Conservation (phyloP, 768 basidiomycete species). For the Agaricus subrufescens region DNA sequence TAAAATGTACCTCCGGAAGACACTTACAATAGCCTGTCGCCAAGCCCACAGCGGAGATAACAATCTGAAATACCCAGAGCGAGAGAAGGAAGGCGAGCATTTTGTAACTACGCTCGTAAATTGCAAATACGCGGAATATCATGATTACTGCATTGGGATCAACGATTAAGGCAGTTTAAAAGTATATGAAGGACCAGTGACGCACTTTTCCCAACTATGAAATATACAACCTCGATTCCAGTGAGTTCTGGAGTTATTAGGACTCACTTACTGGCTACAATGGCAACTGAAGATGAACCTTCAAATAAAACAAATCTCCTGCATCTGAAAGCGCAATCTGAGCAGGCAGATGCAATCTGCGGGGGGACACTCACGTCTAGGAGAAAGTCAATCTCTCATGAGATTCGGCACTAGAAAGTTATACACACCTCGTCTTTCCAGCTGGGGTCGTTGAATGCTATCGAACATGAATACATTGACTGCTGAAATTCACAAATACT, state of each 20-base stretch:
- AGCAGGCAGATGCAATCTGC: too few relatives aligned
- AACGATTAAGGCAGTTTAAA: background rate
- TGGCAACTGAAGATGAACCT: conserved; percentile 20
- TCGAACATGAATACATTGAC: background rate
- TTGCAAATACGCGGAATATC: conserved; percentile 27
- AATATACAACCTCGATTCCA: background rate
- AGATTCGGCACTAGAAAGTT: background rate
- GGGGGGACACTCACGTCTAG: background rate
- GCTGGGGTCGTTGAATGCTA: conserved; percentile 20
- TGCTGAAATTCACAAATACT: background rate
- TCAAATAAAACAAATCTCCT: conserved; percentile 23
- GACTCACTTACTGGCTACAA: conserved; percentile 14
- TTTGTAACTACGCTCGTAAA: conserved; percentile 18
- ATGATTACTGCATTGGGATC: conserved; percentile 19
- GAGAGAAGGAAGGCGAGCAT: conserved; percentile 17
- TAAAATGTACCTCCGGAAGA: background rate
- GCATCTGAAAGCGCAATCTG: conserved; percentile 14
- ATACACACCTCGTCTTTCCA: conserved; percentile 18
- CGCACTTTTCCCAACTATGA: conserved; percentile 12
- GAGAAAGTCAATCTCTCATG: background rate
- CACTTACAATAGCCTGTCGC: conserved; percentile 20
- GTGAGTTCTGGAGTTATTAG: too few relatives aligned
- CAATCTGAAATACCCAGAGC: conserved; percentile 21
- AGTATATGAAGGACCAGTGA: background rate
- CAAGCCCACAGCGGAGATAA: conserved; percentile 19